A percentile compares a stretch with the other conserved stretches of the same genome.
phyloP scores from a whole-genome alignment of 768 basidiomycete species.

The Kwoniella bestiolae region DNA sequence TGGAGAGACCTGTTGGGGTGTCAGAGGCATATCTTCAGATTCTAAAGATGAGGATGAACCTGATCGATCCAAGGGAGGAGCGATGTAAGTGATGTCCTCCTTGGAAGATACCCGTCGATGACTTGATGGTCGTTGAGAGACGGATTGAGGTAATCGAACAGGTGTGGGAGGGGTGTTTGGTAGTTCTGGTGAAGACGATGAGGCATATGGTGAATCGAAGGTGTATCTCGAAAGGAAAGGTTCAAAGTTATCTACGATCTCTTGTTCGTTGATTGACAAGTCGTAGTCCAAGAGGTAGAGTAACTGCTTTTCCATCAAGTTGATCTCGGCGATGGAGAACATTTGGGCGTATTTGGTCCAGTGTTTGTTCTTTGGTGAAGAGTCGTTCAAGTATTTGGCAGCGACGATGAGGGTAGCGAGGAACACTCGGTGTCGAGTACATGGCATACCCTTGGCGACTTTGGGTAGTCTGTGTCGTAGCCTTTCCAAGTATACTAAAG shows the following conservation, averaged over 20 bases:
- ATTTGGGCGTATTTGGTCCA: constrained; percentile 74
- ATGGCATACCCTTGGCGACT: constrained; percentile 74
- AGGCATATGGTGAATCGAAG: constrained; percentile 29
- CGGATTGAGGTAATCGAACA: constrained; percentile 26
- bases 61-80: constrained; percentile 56
- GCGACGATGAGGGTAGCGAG: constrained; percentile 86
- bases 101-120: constrained; percentile 44
- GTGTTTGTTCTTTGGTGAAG: constrained; percentile 85
- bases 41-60: constrained; percentile 56
- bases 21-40: constrained; percentile 49
- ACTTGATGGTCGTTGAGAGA: constrained; percentile 17
- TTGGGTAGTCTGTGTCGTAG: constrained; percentile 76
- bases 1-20: constrained; percentile 31
- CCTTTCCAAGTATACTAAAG: constrained; percentile 89
- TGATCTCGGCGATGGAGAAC: constrained; percentile 70
- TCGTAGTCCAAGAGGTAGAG: constrained; percentile 77
- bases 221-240: constrained; percentile 44
- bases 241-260: constrained; percentile 54
- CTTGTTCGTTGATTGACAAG: constrained; percentile 50
- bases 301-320: constrained; percentile 96
- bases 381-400: constrained; percentile 89
- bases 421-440: constrained; percentile 84
- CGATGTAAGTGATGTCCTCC: constrained; percentile 39
- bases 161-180: constrained; percentile 42
- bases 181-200: constrained; percentile 44